Evolutionary conservation across 2,329 filamentous ascomycete species (phyloP), one percentile per base, ranked within the genome.

Genomic region (Fusarium heterosporum): DNA sequence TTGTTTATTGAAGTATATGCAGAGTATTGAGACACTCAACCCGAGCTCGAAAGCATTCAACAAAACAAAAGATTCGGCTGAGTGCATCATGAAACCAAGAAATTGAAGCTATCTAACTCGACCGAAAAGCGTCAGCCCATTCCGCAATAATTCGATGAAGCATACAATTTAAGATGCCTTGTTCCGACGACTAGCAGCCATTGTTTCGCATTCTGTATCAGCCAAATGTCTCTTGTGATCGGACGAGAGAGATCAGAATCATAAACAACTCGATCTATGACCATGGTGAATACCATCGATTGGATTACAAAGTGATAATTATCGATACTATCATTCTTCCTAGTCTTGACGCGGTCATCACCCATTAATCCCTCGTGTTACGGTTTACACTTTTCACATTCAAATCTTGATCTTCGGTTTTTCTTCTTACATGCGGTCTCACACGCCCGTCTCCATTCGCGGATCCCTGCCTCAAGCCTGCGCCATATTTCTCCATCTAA

Each of bases 381-480:
- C 34, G 16, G 38, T 32, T 53, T 30, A 22, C 26, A 52, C 39
- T 12, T 39, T 54, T 30, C 52, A 57, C 57, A 4, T 48, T 28
- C 53, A 45, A 14, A 45, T 60, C 39, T 58, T 58, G 45, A 51
- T n/a, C 16, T 34, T 34, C 6, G 14, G 5, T 36, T 36, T 17
- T 36, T 25, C 29, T 55, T 60, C 53, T 48, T 46, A 60, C 55
- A 54, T 56, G 40, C 50, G 10, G 59, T 65, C 64, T 68, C 60
- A 68, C 64, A 68, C 64, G 64, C 64, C 64, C 64, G n/a, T 49
- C 54, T 65, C 54, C 67, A 61, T 59, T 54, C 69, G 70, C 66
- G 68, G 70, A 72, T 72, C 70, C 70, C 68, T 72, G 70, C 62
- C 61, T 61, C 46, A 65, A 51, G 63, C 61, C 66, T 56, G 58